Evolutionary conservation across 2,329 filamentous ascomycete species (phyloP), one percentile per base, ranked within the genome.

Genomic region (Penicillium concentricum): DNA sequence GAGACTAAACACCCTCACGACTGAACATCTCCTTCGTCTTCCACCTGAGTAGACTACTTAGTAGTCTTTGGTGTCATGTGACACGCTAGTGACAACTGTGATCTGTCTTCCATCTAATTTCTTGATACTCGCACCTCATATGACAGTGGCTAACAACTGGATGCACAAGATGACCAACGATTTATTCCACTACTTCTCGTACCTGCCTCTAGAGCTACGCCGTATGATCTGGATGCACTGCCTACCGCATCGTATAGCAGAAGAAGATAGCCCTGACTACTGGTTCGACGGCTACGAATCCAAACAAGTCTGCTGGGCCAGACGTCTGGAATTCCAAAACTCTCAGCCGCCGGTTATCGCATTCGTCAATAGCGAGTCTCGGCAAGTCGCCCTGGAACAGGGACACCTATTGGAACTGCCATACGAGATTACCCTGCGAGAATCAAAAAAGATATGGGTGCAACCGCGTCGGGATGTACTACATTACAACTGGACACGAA

Each of bases 161-260:
- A 28, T 10, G 35, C 24, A 20, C 26, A 46, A 37, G 18, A 37
- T 47, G 45, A 26, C 4, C 32, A 26, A 47, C 30, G 15, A 37
- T 30, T 12, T 7, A 35, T 47, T 47, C 20, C 18, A 47, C 45
- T 47, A 47, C 32, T 47, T 47, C 26, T 57, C 8, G 6, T 2
- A 37, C 20, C 45, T 47, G 13, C 45, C 45, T 35, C 13, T 15
- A 18, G 45, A 47, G 20, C 32, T 47, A 26, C 45, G 45, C 20
- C 32, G 45, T 18, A 26, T 47, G 7, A 47, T 47, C 32, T 47
- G 15, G 44, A 47, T n/a, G 32, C 45, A 37, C 20, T 37, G 45
- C 4, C 20, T 47, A 47, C 45, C 45, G 45, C 9, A 47, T 47
- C 45, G 45, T 13, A 47, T 47, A n/a, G 45, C 45, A 47, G 45